Evolutionary conservation across 768 basidiomycete genomes (phyloP).

Genomic region (Podaxis sp.): DNA sequence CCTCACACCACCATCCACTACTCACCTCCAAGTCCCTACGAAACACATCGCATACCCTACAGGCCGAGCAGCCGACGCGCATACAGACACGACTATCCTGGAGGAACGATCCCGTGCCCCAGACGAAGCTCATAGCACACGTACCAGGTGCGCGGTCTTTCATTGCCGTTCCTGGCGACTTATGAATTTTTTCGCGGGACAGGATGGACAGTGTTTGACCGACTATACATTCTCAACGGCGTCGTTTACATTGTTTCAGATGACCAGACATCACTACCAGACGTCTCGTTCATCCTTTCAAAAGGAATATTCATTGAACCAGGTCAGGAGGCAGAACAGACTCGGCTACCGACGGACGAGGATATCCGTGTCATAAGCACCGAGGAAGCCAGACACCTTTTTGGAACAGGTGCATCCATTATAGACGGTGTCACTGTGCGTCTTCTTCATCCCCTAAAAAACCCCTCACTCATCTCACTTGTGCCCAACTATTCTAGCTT

Average conservation of each 20-base stretch:
- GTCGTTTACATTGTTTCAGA: slow-evolving; percentile 82
- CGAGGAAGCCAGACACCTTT: slow-evolving; percentile 61
- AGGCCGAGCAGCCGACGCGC: slow-evolving; percentile 16
- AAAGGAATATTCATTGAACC: slow-evolving; percentile 61
- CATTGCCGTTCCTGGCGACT: neutral
- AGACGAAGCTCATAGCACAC: slow-evolving; percentile 72
- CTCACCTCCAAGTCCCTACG: slow-evolving; percentile 1
- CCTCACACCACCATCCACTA: slow-evolving; percentile 12
- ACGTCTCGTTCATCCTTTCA: slow-evolving; percentile 68
- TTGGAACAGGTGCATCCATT: slow-evolving; percentile 69
- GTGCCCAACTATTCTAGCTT: slow-evolving; percentile 47
- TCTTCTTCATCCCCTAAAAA: slow-evolving; percentile 4
- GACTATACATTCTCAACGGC: slow-evolving; percentile 78
- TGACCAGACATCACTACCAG: slow-evolving; percentile 64
- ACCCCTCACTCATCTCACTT: slow-evolving; percentile 7
- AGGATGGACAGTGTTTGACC: slow-evolving; percentile 94
- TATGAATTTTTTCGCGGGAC: slow-evolving; percentile 11
- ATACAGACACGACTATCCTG: slow-evolving; percentile 37
- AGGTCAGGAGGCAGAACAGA: slow-evolving; percentile 50
- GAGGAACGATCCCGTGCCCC: slow-evolving; percentile 40
- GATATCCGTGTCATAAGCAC: slow-evolving; percentile 78
- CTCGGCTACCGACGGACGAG: slow-evolving; percentile 72
- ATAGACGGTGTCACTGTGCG: slow-evolving; percentile 77
- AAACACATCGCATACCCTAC: slow-evolving; percentile 16
- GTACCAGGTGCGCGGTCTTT: slow-evolving; percentile 56